These are phyloP conservation scores for Millerozyma miso DNA, from an alignment of 805 yeast species.

Conservation along the genomic window DNA sequence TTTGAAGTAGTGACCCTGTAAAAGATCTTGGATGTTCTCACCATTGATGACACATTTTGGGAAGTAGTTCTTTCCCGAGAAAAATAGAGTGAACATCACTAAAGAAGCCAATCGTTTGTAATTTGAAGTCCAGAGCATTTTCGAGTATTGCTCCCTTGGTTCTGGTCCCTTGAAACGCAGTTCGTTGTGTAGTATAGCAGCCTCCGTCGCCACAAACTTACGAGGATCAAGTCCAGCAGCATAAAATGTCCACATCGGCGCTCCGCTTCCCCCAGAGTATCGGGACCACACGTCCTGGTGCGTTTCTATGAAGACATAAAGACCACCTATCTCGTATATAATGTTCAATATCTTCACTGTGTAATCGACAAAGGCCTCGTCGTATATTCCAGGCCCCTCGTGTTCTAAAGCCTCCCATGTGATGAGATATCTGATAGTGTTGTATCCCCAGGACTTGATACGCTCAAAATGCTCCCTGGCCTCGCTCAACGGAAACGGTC, in stretches of 20 bases:
- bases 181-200: constrained; percentile 72
- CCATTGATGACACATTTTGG: constrained; percentile 74
- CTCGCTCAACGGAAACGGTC: constrained; percentile 75
- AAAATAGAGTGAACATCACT: constrained; percentile 83
- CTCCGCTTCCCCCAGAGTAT: constrained; percentile 86
- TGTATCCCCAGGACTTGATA: constrained; percentile 78
- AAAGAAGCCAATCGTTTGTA: constrained; percentile 70
- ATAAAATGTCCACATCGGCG: constrained; percentile 88
- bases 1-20: constrained; percentile 59
- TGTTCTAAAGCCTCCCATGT: constrained; percentile 96
- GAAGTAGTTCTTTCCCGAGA: constrained; percentile 71
- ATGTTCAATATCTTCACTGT: constrained; percentile 58
- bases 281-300: constrained; percentile 96
- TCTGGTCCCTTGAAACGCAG: constrained; percentile 31
- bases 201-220: constrained; percentile 68
- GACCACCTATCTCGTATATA: constrained; percentile 60
- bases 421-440: constrained; percentile 67
- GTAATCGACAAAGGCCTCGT: constrained; percentile 68
- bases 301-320: constrained; percentile 78
- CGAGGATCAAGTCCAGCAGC: constrained; percentile 84
- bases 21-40: constrained; percentile 69
- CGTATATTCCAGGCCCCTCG: constrained; percentile 78
- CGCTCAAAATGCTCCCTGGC: constrained; percentile 66
- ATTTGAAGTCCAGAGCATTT: constrained; percentile 93
- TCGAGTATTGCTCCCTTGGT: constrained; percentile 51